Conservation (phyloP, 148 eudicot genomes). For the Camellia japonica region DNA sequence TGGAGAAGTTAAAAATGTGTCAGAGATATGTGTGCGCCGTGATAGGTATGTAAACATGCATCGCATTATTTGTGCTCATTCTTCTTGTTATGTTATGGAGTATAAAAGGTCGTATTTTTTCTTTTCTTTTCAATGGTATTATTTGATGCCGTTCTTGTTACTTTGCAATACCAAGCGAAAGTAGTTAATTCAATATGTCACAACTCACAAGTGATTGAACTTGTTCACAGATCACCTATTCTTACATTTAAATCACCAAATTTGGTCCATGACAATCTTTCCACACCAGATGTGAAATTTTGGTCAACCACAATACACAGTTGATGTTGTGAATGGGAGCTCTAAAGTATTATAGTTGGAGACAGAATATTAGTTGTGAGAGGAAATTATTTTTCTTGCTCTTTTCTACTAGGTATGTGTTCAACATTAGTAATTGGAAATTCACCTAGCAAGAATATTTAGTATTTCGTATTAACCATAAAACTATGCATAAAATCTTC, state of each 20-base stretch:
- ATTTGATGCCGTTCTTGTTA: background rate
- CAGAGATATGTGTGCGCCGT: slow-evolving; percentile 82
- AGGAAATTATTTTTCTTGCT: too few species aligned
- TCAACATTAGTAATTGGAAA: too few species aligned
- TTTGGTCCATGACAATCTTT: too few species aligned
- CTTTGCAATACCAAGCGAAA: background rate
- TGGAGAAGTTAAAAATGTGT: slow-evolving; percentile 71
- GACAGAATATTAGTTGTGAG: too few species aligned
- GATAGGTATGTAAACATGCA: slow-evolving; percentile 56
- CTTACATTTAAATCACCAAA: too few species aligned
- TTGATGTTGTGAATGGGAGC: background rate
- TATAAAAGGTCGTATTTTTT: background rate
- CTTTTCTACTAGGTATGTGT: too few species aligned
- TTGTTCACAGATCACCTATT: background rate
- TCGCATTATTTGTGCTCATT: background rate
- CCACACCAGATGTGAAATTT: too few species aligned
- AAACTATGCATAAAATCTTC: too few species aligned
- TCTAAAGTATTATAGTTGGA: background rate
- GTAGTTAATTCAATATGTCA: background rate
- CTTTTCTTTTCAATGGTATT: background rate
- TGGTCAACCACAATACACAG: too few species aligned
- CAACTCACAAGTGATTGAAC: background rate
- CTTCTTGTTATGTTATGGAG: background rate
- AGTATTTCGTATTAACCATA: too few species aligned
- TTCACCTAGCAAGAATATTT: too few species aligned